These are phyloP conservation scores for Cryptosporidium muris DNA, from an alignment of 169 alveolate species.

Conservation along the genomic window DNA sequence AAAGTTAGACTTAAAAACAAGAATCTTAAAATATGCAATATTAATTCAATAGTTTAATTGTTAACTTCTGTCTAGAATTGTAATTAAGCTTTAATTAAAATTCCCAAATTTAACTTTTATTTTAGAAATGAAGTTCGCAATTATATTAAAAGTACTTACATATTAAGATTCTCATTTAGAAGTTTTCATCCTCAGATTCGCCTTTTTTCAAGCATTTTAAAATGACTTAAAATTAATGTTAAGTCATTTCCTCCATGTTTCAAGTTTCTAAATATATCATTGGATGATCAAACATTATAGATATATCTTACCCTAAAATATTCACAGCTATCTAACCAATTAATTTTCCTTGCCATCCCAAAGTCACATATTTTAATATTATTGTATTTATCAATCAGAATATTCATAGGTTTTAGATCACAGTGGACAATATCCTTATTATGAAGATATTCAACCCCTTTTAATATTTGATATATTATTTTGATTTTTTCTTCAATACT, in stretches of 20 bases:
- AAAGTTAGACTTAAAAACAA: too few relatives aligned
- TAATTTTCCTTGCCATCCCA: slow-evolving; percentile 25
- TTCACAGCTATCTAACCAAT: neutral
- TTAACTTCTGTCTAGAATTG: too few relatives aligned
- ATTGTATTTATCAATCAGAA: slow-evolving; percentile 16
- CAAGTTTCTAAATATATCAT: neutral
- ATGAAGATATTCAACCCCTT: slow-evolving; percentile 32
- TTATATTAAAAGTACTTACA: too few relatives aligned
- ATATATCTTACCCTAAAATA: neutral
- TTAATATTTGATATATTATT: slow-evolving; percentile 7
- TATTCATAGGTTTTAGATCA: slow-evolving; percentile 59
- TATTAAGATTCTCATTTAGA: too few relatives aligned
- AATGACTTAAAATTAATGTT: too few relatives aligned
- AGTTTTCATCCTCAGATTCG: slow-evolving; percentile 52
- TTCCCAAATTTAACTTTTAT: too few relatives aligned
- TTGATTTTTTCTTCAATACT: neutral
- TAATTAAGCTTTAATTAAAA: too few relatives aligned
- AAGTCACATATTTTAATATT: slow-evolving; percentile 57
- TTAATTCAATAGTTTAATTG: too few relatives aligned
- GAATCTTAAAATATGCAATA: too few relatives aligned
- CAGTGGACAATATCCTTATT: slow-evolving; percentile 8
- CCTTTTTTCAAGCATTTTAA: slow-evolving; percentile 13
- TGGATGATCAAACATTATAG: too few relatives aligned
- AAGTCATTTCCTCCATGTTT: neutral
- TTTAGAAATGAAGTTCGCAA: too few relatives aligned